A percentile compares a stretch with the other conserved stretches of the same genome.
These are phyloP conservation scores for Euptelea pleiosperma DNA, from an alignment of 164 flowering plant genomes.

Conservation along the genomic window DNA sequence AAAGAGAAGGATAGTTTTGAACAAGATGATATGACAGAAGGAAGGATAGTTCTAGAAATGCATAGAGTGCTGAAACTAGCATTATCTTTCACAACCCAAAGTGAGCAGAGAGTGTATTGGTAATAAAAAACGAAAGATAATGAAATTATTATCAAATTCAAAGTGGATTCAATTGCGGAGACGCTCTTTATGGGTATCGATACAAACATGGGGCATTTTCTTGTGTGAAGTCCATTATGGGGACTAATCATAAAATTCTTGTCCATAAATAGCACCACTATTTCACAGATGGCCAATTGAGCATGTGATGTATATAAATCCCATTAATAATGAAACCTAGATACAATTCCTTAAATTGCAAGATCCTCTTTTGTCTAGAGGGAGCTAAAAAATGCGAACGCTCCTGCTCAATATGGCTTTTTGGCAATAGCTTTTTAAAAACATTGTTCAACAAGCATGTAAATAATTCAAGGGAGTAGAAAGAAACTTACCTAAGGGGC, in stretches of 20 bases:
- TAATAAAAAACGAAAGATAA: neutral
- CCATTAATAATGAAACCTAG: neutral
- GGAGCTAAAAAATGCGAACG: too few relatives aligned
- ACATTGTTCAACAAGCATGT: constrained; percentile 8
- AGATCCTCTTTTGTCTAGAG: too few relatives aligned
- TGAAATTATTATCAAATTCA: too few relatives aligned
- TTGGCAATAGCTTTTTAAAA: too few relatives aligned
- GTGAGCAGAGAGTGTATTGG: neutral
- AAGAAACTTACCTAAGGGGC: constrained; percentile 65
- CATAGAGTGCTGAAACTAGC: neutral
- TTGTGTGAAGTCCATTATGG: neutral
- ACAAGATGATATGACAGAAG: neutral
- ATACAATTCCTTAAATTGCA: neutral
- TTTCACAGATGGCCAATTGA: neutral
- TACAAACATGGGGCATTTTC: neutral
- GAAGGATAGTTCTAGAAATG: neutral
- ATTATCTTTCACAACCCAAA: neutral
- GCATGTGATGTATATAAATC: neutral
- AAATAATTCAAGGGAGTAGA: constrained; percentile 1
- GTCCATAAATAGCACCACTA: neutral
- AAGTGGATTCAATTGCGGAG: too few relatives aligned
- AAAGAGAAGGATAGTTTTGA: too few relatives aligned
- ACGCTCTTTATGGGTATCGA: neutral
- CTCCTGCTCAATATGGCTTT: too few relatives aligned
- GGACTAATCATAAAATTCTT: neutral